phyloP scores from a whole-genome alignment of 805 yeast genomes.

The Limtongia smithiae region DNA sequence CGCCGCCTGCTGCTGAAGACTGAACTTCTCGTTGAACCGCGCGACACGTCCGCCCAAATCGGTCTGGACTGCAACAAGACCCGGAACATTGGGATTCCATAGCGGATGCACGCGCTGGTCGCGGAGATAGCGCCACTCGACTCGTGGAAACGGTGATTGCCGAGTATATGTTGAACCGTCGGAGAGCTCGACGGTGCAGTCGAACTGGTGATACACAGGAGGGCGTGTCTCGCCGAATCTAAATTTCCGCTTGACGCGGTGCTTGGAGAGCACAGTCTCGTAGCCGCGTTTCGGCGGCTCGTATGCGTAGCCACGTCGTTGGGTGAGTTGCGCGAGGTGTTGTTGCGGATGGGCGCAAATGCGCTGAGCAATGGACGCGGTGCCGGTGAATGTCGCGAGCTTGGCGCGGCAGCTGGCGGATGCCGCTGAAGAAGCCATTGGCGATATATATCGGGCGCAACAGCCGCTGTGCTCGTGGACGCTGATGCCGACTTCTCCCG shows the following conservation, averaged over 20 bases:
- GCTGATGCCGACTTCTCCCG: no score
- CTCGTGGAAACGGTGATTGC: slow-evolving; percentile 82
- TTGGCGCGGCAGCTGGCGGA: not conserved
- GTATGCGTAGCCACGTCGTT: no score
- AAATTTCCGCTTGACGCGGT: slow-evolving; percentile 33
- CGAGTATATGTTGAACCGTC: slow-evolving; percentile 89
- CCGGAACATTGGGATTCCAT: slow-evolving; percentile 69
- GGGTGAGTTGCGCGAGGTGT: not conserved
- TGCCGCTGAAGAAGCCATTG: no score
- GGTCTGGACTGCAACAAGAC: slow-evolving; percentile 17
- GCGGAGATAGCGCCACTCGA: slow-evolving; percentile 75
- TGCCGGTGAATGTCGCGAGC: not conserved
- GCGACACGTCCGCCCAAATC: slow-evolving; percentile 25
- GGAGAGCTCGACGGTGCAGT: slow-evolving; percentile 80
- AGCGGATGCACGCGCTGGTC: slow-evolving; percentile 84
- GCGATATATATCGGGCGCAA: not conserved
- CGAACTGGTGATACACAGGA: slow-evolving; percentile 86
- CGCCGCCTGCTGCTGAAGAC: slow-evolving; percentile 1
- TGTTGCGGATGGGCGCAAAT: no score
- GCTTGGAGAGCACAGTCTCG: slow-evolving; percentile 21
- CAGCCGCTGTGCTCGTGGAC: no score
- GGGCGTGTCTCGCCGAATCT: slow-evolving; percentile 81
- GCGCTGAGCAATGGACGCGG: no score
- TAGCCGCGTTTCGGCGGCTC: no score
- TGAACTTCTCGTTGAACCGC: slow-evolving; percentile 17